Percentiles rank a stretch among this genome's conserved stretches.
phyloP scores from a whole-genome alignment of 208 protist genomes.

The Trypanosoma mega region DNA sequence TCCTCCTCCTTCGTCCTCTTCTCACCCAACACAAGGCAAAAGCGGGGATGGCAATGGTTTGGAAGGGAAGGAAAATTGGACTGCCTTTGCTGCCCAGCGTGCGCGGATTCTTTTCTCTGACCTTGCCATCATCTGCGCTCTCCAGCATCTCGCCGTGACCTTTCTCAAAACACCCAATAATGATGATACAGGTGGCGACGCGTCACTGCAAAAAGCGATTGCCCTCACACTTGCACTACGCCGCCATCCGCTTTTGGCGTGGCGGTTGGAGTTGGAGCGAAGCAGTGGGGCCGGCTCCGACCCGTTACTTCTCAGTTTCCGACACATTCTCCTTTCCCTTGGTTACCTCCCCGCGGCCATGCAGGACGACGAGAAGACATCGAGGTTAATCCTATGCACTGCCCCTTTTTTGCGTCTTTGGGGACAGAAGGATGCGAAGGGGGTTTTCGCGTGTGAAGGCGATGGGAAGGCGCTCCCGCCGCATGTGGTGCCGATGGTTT shows the following conservation, averaged over 20 bases:
- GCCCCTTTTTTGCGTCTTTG: slow-evolving; percentile 36
- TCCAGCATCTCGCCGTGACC: slow-evolving; percentile 43
- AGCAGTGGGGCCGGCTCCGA: background rate
- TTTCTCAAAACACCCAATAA: background rate
- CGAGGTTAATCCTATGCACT: slow-evolving; percentile 24
- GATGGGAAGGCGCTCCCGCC: slow-evolving; percentile 14
- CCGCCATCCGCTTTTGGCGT: slow-evolving; percentile 17
- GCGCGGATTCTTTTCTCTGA: slow-evolving; percentile 26
- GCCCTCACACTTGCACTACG: slow-evolving; percentile 18
- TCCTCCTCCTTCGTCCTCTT: no score
- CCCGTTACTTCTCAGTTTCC: slow-evolving; percentile 33
- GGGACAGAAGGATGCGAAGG: slow-evolving; percentile 1
- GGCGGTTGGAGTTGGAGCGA: slow-evolving; percentile 20
- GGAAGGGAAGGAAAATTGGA: background rate
- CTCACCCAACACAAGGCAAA: no score
- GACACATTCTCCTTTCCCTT: slow-evolving; percentile 36
- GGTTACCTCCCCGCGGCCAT: slow-evolving; percentile 47
- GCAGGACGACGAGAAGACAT: background rate
- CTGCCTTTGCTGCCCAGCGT: slow-evolving; percentile 2
- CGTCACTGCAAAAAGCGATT: slow-evolving; percentile 9
- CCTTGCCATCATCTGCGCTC: slow-evolving; percentile 32
- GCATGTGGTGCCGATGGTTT: slow-evolving; percentile 16
- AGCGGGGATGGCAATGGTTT: background rate
- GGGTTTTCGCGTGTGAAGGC: no score
- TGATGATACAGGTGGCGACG: background rate